Evolutionary conservation across 2,329 filamentous ascomycete genomes (phyloP).

Genomic region (Trichophyton equinum): DNA sequence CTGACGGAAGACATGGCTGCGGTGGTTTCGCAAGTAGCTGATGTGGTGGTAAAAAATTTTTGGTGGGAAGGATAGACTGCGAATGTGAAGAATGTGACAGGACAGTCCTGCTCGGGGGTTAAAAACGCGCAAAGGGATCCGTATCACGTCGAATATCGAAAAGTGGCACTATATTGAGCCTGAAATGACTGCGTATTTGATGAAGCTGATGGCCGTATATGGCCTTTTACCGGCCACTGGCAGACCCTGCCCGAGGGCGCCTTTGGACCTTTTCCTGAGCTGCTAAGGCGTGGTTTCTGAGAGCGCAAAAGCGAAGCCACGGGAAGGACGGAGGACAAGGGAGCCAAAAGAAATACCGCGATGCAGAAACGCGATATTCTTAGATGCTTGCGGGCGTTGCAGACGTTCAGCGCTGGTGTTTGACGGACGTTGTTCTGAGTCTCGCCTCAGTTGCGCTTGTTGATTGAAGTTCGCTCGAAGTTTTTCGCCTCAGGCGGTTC

Average conservation of each 20-base stretch:
- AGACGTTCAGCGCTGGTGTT: conserved; percentile 23
- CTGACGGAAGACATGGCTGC: conserved; percentile 79
- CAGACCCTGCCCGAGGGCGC: conserved; percentile 39
- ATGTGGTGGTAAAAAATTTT: neutral
- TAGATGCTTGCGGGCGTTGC: conserved; percentile 17
- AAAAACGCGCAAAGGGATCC: neutral
- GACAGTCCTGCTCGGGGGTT: neutral
- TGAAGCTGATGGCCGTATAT: conserved; percentile 25
- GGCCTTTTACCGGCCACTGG: conserved; percentile 32
- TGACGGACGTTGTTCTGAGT: conserved; percentile 31
- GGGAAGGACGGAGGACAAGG: conserved; percentile 18
- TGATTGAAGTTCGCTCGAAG: conserved; percentile 29
- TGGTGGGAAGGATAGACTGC: neutral
- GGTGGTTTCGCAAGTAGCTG: conserved; percentile 9
- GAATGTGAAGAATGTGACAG: neutral
- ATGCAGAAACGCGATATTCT: conserved; percentile 31
- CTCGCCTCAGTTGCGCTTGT: conserved; percentile 30
- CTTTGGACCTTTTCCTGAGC: conserved; percentile 26
- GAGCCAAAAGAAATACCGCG: conserved; percentile 28
- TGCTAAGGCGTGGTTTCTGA: conserved; percentile 20
- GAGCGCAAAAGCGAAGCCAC: conserved; percentile 20
- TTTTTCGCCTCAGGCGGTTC: conserved; percentile 13
- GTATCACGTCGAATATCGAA: neutral
- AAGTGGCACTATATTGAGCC: neutral
- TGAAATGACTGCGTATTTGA: conserved; percentile 16